These are phyloP conservation scores for Debaryomyces nepalensis DNA, from an alignment of 1,139 yeast genomes.

Conservation along the genomic window DNA sequence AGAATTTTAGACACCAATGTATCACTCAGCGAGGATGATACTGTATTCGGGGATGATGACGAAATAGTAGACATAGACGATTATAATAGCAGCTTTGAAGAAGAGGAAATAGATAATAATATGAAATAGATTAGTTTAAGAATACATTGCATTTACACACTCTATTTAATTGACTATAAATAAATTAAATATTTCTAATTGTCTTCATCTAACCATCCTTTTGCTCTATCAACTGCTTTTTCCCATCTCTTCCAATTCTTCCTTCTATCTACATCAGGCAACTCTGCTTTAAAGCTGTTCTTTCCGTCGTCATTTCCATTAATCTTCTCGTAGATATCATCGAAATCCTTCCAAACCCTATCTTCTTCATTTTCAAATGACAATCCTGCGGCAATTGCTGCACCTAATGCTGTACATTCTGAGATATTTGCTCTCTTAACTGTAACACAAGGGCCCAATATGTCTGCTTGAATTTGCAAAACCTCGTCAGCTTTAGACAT, in stretches of 20 bases:
- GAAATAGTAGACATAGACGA: slow-evolving; percentile 32
- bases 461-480: slow-evolving; percentile 93
- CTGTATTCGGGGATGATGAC: slow-evolving; percentile 17
- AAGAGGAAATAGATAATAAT: slow-evolving; percentile 4
- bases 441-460: slow-evolving; percentile 82
- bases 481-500: slow-evolving; percentile 92
- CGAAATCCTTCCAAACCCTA: slow-evolving; percentile 75
- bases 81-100: slow-evolving; percentile 24
- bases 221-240: slow-evolving; percentile 75
- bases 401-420: slow-evolving; percentile 95
- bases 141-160: slow-evolving; percentile 4
- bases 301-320: slow-evolving; percentile 38
- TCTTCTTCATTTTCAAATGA: slow-evolving; percentile 61
- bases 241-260: slow-evolving; percentile 79
- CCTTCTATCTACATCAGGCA: slow-evolving; percentile 65
- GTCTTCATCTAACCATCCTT: slow-evolving; percentile 71
- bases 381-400: slow-evolving; percentile 94
- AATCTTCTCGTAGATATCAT: slow-evolving; percentile 56
- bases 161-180: slow-evolving; percentile 3
- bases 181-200: slow-evolving; percentile 4
- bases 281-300: slow-evolving; percentile 58
- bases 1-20: slow-evolving; percentile 12
- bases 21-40: slow-evolving; percentile 16
- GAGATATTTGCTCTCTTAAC: slow-evolving; percentile 81
- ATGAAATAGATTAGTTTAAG: slow-evolving; percentile 15